Evolutionary conservation across 2,329 filamentous ascomycete species (phyloP).

Genomic region (Colletotrichum costaricense): DNA sequence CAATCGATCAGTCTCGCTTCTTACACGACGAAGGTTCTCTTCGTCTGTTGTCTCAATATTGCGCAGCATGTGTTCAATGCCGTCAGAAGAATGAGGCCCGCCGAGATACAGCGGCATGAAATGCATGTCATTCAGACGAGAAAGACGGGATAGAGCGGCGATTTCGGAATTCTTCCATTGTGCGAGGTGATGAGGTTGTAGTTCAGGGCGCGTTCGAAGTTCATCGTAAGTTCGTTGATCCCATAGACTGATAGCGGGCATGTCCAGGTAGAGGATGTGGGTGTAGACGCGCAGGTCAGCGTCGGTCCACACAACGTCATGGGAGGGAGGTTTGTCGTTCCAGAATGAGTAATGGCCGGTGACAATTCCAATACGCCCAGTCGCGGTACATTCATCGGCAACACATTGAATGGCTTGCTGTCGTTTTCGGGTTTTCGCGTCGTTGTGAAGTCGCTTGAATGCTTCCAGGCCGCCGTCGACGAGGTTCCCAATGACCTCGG

Average conservation of each 20-base stretch:
- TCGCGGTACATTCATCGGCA: slow-evolving; percentile 45
- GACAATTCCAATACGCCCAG: slow-evolving; percentile 56
- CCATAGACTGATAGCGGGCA: slow-evolving; percentile 48
- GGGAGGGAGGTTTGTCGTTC: slow-evolving; percentile 46
- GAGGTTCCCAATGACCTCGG: slow-evolving; percentile 54
- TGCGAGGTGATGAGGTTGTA: slow-evolving; percentile 50
- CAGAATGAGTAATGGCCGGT: slow-evolving; percentile 69
- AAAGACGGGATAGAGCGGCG: slow-evolving; percentile 53
- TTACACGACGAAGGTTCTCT: slow-evolving; percentile 48
- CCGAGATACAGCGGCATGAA: slow-evolving; percentile 48
- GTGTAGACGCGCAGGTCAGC: slow-evolving; percentile 61
- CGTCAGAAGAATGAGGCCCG: slow-evolving; percentile 19
- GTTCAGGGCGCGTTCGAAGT: slow-evolving; percentile 44
- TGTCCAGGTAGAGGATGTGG: slow-evolving; percentile 68
- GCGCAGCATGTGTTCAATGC: slow-evolving; percentile 43
- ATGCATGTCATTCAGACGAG: slow-evolving; percentile 56
- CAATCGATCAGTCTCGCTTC: slow-evolving; percentile 46
- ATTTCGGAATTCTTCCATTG: slow-evolving; percentile 63
- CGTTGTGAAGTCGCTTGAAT: slow-evolving; percentile 55
- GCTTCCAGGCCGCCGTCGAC: slow-evolving; percentile 57
- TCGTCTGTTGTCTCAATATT: slow-evolving; percentile 54
- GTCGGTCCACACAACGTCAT: slow-evolving; percentile 51
- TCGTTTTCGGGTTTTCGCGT: slow-evolving; percentile 53
- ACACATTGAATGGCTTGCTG: slow-evolving; percentile 59
- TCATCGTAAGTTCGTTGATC: slow-evolving; percentile 52